Evolutionary conservation across 306 rosid species (phyloP), one percentile per base, ranked within the genome.

Genomic region (Rosa lucieae): DNA sequence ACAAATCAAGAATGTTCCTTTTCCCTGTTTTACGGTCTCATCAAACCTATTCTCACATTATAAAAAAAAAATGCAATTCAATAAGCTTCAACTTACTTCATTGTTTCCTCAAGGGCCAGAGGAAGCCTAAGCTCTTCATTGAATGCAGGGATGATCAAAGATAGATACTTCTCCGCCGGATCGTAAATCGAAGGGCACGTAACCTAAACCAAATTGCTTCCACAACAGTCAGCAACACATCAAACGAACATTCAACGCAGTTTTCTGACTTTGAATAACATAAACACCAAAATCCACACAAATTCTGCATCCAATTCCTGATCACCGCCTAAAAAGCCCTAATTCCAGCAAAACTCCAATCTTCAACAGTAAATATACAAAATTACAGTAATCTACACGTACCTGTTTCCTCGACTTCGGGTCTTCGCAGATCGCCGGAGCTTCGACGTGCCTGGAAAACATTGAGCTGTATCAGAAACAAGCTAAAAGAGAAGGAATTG

Each of bases 101-200:
- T 78, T 35, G 92, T 89, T 84, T 94, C 99, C 46, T 91, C 92
- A 72, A 94, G 93, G 18, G 99, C 97, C 56, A 86, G 85, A 18
- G 97, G 97, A 82, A 94, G 97, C 80, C 99, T 89, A 52, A 79
- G 88, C 84, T 94, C 95, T 79, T 92, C 97, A 75, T 92, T 94
- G 84, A 85, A 94, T 37, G 97, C 95, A 51, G 97, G 99, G 76
- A 92, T 79, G 49, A 94, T 91, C 88, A 94, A 85, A 73, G 97
- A 92, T 18, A 94, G 80, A 86, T 91, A 94, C 85, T 94, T 94
- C 56, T 92, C 88, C 0, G 98, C 94, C 51, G 97, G 97, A 91
- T 92, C 95, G 76, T 83, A 91, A 80, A 92, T 82, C 35, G 89
- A 87, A 69, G 98, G 91, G 70, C 97, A 94, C 47, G 88, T 88